Conservation (phyloP, 139 green algal species). For the Chlamydomonas sp. region DNA sequence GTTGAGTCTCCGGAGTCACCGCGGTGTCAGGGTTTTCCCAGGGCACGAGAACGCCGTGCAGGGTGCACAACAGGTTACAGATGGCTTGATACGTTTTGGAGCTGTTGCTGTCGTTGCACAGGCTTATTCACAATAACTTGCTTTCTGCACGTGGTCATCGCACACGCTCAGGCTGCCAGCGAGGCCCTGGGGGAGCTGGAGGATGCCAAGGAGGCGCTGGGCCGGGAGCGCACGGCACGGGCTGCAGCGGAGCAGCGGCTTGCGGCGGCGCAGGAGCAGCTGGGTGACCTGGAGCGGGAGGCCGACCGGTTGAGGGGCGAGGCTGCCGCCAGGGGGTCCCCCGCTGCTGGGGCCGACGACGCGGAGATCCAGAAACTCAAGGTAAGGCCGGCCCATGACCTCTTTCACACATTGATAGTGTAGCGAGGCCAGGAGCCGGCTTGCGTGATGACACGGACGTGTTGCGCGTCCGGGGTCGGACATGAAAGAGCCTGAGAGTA, state of each 20-base stretch:
- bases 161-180: not conserved
- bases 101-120: no score
- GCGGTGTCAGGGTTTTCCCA: no score
- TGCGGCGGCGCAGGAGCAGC: slow-evolving; percentile 15
- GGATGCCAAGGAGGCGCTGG: slow-evolving; percentile 33
- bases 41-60: no score
- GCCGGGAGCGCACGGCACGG: slow-evolving; percentile 6
- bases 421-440: no score
- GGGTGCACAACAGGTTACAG: no score
- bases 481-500: no score
- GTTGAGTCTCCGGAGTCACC: no score
- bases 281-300: slow-evolving; percentile 22
- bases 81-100: no score
- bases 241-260: slow-evolving; percentile 7
- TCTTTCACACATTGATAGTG: not conserved
- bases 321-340: not conserved
- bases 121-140: not conserved
- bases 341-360: not conserved
- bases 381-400: not conserved
- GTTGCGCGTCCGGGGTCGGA: no score
- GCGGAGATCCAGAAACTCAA: slow-evolving; percentile 32
- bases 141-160: not conserved
- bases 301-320: not conserved
- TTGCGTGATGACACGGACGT: no score
- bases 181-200: slow-evolving; percentile 44